These are phyloP conservation scores for Aspergillus biplanus DNA, from an alignment of 495 filamentous ascomycete genomes.

Conservation along the genomic window DNA sequence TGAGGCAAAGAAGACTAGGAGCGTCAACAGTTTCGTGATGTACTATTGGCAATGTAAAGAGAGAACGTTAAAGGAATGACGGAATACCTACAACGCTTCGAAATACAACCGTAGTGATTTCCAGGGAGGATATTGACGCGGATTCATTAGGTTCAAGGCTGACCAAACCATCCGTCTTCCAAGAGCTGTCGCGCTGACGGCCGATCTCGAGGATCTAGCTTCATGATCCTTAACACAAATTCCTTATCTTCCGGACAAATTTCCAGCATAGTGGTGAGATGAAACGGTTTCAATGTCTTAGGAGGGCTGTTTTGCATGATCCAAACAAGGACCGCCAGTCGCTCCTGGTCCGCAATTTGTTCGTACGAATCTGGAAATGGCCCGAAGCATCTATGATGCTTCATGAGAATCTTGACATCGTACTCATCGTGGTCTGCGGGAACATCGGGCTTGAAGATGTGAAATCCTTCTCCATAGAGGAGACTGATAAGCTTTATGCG, in stretches of 20 bases:
- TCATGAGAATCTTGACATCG: conserved; percentile 43
- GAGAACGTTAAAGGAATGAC: background rate
- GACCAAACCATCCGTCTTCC: conserved; percentile 26
- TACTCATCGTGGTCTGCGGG: conserved; percentile 42
- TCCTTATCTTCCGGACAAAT: conserved; percentile 31
- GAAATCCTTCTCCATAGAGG: conserved; percentile 42
- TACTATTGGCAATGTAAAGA: background rate
- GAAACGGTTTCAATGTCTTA: conserved; percentile 28
- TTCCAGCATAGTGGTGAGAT: conserved; percentile 25
- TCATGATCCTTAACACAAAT: conserved; percentile 32
- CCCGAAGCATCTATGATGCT: conserved; percentile 45
- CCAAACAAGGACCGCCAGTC: conserved; percentile 23
- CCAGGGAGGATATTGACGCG: background rate
- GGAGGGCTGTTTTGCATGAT: conserved; percentile 28
- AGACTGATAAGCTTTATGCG: conserved; percentile 42
- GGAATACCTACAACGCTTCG: background rate
- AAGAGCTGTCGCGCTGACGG: conserved; percentile 29
- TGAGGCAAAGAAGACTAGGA: background rate
- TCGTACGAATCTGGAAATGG: conserved; percentile 44
- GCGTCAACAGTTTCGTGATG: background rate
- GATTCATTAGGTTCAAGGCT: background rate
- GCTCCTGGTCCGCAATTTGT: conserved; percentile 25
- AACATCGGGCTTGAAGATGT: conserved; percentile 48
- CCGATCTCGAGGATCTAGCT: conserved; percentile 34
- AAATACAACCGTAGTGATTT: background rate